Conservation (phyloP, 495 filamentous ascomycete species). For the Penicillium bialowiezense region DNA sequence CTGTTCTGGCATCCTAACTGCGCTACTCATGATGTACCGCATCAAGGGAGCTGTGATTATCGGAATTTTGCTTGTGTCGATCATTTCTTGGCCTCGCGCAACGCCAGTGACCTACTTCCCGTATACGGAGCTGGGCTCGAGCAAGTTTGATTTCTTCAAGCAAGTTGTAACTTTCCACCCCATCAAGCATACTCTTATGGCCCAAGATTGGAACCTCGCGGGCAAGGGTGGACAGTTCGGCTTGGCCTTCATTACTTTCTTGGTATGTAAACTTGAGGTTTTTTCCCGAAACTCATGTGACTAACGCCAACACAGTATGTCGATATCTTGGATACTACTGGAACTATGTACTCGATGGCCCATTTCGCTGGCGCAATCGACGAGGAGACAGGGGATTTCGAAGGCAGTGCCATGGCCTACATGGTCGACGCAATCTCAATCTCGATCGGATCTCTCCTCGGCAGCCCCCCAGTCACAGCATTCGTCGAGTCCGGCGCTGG, state of each 20-base stretch:
- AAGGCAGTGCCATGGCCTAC: constrained; percentile 73
- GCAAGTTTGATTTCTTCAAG: constrained; percentile 77
- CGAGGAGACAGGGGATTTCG: constrained; percentile 71
- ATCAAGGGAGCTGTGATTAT: constrained; percentile 79
- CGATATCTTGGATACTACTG: constrained; percentile 76
- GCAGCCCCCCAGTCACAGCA: constrained; percentile 72
- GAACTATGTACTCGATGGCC: constrained; percentile 81
- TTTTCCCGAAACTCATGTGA: neutral
- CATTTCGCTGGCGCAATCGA: constrained; percentile 73
- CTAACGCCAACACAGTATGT: constrained; percentile 56
- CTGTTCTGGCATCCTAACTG: constrained; percentile 73
- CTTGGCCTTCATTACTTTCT: constrained; percentile 74
- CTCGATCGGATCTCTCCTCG: constrained; percentile 72
- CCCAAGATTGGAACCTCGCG: constrained; percentile 65
- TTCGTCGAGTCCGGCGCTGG: constrained; percentile 83
- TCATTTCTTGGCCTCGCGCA: constrained; percentile 77
- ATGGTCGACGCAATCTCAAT: constrained; percentile 74
- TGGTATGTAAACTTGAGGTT: constrained; percentile 15
- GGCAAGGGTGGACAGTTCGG: constrained; percentile 67
- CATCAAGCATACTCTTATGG: constrained; percentile 61
- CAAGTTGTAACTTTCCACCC: constrained; percentile 77
- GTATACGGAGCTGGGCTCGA: constrained; percentile 60
- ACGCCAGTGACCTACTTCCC: constrained; percentile 78
- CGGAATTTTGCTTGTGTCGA: constrained; percentile 75
- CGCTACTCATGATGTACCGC: constrained; percentile 75